These are phyloP conservation scores for Lentinula boryana DNA, from an alignment of 768 basidiomycete genomes.

Conservation along the genomic window DNA sequence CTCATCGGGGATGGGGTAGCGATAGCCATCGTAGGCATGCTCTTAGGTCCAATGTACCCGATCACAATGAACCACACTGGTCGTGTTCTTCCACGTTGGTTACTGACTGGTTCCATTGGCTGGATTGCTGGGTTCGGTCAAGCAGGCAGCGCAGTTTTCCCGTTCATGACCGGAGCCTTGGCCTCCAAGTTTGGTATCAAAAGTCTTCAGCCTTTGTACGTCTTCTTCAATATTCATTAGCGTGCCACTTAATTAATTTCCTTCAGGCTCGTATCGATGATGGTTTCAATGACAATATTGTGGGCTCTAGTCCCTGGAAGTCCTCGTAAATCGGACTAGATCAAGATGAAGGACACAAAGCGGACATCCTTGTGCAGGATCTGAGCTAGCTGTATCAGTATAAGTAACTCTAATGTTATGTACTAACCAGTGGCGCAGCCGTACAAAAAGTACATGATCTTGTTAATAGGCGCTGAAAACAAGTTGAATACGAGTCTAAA, in stretches of 20 bases:
- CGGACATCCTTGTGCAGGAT: too few species aligned
- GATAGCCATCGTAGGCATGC: conserved; percentile 1
- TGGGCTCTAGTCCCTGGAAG: conserved; percentile 34
- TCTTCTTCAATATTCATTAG: neutral
- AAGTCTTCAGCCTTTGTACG: conserved; percentile 40
- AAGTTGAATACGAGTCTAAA: too few species aligned
- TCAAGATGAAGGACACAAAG: neutral
- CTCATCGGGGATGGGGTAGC: conserved; percentile 43
- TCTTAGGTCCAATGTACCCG: conserved; percentile 53
- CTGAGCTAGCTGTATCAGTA: too few species aligned
- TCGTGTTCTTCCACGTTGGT: conserved; percentile 48
- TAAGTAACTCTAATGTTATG: too few species aligned
- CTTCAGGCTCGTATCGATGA: conserved; percentile 31
- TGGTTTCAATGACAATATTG: conserved; percentile 32
- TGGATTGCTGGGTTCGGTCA: conserved; percentile 68
- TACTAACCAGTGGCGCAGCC: too few species aligned
- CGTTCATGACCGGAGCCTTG: conserved; percentile 71
- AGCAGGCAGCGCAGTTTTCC: conserved; percentile 64
- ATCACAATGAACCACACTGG: conserved; percentile 48
- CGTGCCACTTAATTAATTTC: neutral
- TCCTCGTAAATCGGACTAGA: neutral
- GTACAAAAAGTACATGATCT: too few species aligned
- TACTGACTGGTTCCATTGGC: conserved; percentile 50
- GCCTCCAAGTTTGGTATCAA: conserved; percentile 51
- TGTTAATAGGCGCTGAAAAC: too few species aligned